Evolutionary conservation across 331 rosid genomes (phyloP).

Genomic region (Prunus yedoensis): DNA sequence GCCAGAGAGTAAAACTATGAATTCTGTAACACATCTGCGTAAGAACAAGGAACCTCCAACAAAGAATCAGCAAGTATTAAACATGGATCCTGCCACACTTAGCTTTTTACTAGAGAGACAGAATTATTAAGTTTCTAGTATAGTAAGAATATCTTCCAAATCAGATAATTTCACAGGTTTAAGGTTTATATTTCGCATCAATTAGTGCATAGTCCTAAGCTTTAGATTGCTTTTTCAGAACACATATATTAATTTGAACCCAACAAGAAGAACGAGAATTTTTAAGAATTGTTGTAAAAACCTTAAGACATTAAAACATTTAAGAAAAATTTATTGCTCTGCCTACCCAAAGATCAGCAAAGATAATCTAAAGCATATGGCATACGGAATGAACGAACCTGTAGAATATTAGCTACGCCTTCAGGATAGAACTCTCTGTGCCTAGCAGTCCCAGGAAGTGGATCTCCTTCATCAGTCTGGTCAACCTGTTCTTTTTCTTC

Average conservation of each 20-base stretch:
- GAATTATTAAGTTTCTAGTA: neutral
- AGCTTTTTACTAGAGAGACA: neutral
- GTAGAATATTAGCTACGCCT: slow-evolving; percentile 90
- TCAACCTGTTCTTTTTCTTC: slow-evolving; percentile 87
- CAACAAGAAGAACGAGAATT: neutral
- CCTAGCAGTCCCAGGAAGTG: slow-evolving; percentile 99
- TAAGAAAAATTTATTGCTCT: neutral
- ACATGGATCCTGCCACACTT: neutral
- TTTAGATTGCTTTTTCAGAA: neutral
- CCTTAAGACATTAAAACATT: neutral
- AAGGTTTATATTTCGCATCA: neutral
- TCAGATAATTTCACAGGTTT: neutral
- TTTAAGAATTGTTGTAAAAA: neutral
- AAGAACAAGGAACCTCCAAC: neutral
- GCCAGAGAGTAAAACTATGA: slow-evolving; percentile 21
- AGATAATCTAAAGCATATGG: slow-evolving; percentile 7
- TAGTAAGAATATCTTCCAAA: neutral
- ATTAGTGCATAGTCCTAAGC: neutral
- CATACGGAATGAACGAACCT: slow-evolving; percentile 55
- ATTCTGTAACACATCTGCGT: neutral
- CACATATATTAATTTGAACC: neutral
- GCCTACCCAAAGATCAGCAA: neutral
- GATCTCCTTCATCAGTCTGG: slow-evolving; percentile 84
- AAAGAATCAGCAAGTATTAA: neutral
- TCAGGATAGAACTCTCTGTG: slow-evolving; percentile 99